Evolutionary conservation across 768 basidiomycete genomes (phyloP), one percentile per base, ranked within the genome.

Genomic region (Coprinopsis strossmayeri): DNA sequence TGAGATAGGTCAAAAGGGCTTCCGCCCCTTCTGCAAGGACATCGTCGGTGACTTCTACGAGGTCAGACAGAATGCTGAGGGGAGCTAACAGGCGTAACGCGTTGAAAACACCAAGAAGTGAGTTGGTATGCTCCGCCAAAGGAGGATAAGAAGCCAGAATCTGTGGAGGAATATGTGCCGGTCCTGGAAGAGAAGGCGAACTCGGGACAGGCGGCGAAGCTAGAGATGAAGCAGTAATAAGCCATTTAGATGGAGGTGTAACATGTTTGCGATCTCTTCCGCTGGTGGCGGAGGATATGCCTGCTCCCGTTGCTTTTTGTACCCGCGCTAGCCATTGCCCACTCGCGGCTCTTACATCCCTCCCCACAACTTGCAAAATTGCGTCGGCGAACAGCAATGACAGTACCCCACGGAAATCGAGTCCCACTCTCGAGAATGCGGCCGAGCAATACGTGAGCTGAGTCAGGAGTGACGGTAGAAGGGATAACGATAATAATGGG

Each of bases 371-470:
- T 23, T 67, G 62, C 2, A 75, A 61, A 10, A 92, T 83, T 1
- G 87, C 85, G 38, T 69, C 64, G 32, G 74, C 73, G 61, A 93
- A 82, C 2, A 87, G 68, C n/a, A 75, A 73, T 2, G 76, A 76
- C 25, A 96, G 68, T 15, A 85, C 65, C 0, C 73, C 65, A 26
- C 84, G 79, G 64, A 99, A 98, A 61, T 96, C 94, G 57, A 95
- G 74, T 0, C 95, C 95, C 13, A 95, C 77, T n/a, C 93, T 81
- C 0, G 90, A 76, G 59, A 96, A 96, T 0, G 93, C 92, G 15
- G 83, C 81, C 5, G 92, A 83, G 61, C 94, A 96, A 65, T 98
- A 97, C 11, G 88, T 87, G 38, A 98, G 77, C 58, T 98, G 95
- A 0, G 93, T 95, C 50, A 96, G 79, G 35, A 93, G 74, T 28